Evolutionary conservation across 2,329 filamentous ascomycete genomes (phyloP), one percentile per base, ranked within the genome.

Genomic region (Dactylonectria macrodidyma): DNA sequence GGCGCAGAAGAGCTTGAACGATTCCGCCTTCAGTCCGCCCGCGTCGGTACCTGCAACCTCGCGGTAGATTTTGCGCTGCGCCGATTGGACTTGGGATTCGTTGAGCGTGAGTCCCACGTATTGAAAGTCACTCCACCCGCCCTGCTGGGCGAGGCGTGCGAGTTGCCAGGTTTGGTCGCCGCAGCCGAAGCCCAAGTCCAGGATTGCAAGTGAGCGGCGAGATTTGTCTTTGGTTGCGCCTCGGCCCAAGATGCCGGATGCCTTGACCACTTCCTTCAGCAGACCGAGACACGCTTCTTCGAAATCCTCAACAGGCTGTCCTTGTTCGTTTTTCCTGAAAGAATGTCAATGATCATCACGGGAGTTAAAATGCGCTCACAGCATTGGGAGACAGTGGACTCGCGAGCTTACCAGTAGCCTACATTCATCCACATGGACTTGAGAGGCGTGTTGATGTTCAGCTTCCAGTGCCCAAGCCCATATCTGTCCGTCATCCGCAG

Each of bases 371-470:
- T 16, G 12, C 10, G 19, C 10, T 26, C 14, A 7, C 30, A 8
- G 19, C 6, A 11, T n/a, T 41, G 44, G 8, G 5, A 26, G 47
- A 1, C 14, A 34, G 5, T 16, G 48, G 22, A 11, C 9, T 44
- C 2, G 7, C 16, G 50, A n/a, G 80, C 85, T 75, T 84, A 85
- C 88, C 88, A 90, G 67, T 87, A 90, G 0, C 88, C 88, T 79
- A 90, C 84, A 64, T 90, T 90, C 87, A 90, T 90, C 88, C 88
- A 90, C 87, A 89, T 88, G n/a, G 82, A 83, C 5, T 76, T 72
- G 2, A 84, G 79, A 1, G 84, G 84, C 1, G 86, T 74, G 19
- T 81, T 77, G 24, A 88, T 69, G 71, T 90, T 88, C 56, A 90
- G 82, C 67, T 87, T 84, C 69, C 86, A 88, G 80, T 90, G 88